phyloP scores from a whole-genome alignment of 2,329 filamentous ascomycete species.

The Aspergillus flavus region DNA sequence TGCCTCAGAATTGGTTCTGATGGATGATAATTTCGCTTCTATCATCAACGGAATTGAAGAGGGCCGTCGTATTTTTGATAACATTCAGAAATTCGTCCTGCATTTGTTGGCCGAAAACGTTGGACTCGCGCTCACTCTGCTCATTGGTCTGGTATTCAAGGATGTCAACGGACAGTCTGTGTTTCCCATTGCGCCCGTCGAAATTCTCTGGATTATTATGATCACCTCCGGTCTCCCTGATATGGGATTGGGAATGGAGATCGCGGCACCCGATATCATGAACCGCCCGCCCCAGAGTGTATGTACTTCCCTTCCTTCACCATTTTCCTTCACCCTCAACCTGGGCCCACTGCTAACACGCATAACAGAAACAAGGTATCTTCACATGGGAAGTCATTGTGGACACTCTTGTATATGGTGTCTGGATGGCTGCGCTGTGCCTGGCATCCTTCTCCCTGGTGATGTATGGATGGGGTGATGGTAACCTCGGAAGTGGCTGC shows the following conservation, averaged over 20 bases:
- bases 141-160: conserved; percentile 81
- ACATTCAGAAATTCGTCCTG: conserved; percentile 85
- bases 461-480: conserved; percentile 63
- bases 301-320: conserved; percentile 10
- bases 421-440: conserved; percentile 74
- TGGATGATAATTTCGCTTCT: conserved; percentile 84
- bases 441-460: conserved; percentile 66
- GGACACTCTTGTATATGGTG: conserved; percentile 78
- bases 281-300: conserved; percentile 70
- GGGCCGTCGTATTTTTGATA: conserved; percentile 83
- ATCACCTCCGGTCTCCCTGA: conserved; percentile 84
- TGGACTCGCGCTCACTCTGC: conserved; percentile 77
- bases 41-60: conserved; percentile 84
- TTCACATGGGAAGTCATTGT: conserved; percentile 77
- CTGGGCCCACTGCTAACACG: conserved; percentile 15
- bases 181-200: conserved; percentile 80
- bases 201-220: conserved; percentile 96
- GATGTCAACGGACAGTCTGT: conserved; percentile 72
- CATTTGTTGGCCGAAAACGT: conserved; percentile 81
- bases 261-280: conserved; percentile 76
- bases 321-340: too few species aligned
- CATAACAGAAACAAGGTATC: conserved; percentile 60
- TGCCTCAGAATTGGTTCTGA: conserved; percentile 66
- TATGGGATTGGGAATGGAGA: conserved; percentile 82
- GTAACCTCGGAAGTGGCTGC: conserved; percentile 62